These are phyloP conservation scores for Blumeria hordei DNA, from an alignment of 2,329 filamentous ascomycete genomes.

Conservation along the genomic window DNA sequence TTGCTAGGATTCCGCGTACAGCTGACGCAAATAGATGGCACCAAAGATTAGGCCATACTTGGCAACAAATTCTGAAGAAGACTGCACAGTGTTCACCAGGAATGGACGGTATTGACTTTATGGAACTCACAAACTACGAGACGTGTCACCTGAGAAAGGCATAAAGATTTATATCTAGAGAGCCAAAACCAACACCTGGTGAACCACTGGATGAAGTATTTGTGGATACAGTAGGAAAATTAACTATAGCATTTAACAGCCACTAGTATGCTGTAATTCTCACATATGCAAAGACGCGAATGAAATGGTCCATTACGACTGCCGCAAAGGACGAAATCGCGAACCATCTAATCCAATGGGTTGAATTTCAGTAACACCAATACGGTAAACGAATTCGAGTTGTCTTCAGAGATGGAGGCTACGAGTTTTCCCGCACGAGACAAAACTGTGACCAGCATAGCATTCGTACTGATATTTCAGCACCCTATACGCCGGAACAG, in stretches of 20 bases:
- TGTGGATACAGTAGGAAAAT: not conserved
- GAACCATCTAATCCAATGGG: not conserved
- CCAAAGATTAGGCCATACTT: not conserved
- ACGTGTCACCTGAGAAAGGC: not conserved
- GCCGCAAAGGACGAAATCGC: constrained; percentile 1
- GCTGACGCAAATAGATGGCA: not conserved
- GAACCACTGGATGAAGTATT: not conserved
- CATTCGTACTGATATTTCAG: not conserved
- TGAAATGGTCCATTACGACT: not conserved
- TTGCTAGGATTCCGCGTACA: not conserved
- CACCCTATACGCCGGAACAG: not conserved
- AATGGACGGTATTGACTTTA: not conserved
- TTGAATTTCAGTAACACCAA: not conserved
- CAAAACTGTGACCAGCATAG: not conserved
- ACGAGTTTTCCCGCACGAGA: not conserved
- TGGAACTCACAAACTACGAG: not conserved
- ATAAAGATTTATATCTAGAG: not conserved
- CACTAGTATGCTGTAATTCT: not conserved
- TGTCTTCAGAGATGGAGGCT: not conserved
- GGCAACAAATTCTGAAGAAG: not conserved
- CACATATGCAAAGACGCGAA: not conserved
- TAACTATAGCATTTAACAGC: not conserved
- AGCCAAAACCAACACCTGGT: not conserved
- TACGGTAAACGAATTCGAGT: not conserved
- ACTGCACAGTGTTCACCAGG: not conserved